Evolutionary conservation across 345 rosid species (phyloP).

Genomic region (Populus alba): DNA sequence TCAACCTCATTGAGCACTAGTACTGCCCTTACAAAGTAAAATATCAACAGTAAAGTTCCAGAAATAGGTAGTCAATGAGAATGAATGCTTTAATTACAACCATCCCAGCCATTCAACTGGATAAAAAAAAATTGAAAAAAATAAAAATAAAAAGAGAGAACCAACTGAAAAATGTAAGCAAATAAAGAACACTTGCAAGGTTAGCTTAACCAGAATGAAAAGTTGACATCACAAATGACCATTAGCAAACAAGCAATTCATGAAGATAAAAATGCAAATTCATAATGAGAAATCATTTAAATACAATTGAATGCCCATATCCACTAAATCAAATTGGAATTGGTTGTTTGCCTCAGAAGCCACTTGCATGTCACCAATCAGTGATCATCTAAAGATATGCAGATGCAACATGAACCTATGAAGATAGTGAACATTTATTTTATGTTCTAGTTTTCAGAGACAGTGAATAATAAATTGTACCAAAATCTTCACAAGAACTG

Average conservation of each 20-base stretch:
- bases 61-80: background rate
- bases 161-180: too few relatives aligned
- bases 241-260: background rate
- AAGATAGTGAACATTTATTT: background rate
- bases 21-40: slow-evolving; percentile 44
- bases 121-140: background rate
- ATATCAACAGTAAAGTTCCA: slow-evolving; percentile 9
- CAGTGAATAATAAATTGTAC: background rate
- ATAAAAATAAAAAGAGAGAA: background rate
- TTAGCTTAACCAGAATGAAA: too few relatives aligned
- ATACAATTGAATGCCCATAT: background rate
- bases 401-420: background rate
- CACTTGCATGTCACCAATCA: background rate
- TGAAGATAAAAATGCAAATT: background rate
- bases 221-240: too few relatives aligned
- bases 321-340: background rate
- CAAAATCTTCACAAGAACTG: background rate
- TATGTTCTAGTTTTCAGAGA: too few relatives aligned
- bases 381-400: background rate
- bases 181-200: too few relatives aligned
- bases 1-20: slow-evolving; percentile 95
- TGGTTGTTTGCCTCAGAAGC: background rate
- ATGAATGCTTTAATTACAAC: background rate
- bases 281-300: background rate
- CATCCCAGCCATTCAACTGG: too few relatives aligned